Evolutionary conservation across 305 asterid genomes (phyloP).

Genomic region (Fraxinus platypoda): DNA sequence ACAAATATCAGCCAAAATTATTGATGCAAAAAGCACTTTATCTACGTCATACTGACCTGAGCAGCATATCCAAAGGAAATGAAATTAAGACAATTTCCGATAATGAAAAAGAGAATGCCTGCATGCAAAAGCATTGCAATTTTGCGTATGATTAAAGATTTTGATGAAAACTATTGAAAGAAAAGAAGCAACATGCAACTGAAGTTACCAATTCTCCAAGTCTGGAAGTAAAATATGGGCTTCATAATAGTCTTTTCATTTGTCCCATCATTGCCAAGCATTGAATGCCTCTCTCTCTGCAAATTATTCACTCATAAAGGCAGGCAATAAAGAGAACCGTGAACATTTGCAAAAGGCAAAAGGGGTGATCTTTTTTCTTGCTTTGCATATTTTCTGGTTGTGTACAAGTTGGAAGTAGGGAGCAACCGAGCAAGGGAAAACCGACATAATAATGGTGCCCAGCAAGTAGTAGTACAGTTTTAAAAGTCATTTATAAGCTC

Average conservation of each 20-base stretch:
- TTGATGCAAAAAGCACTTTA: conserved; percentile 18
- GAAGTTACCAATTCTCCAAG: conserved; percentile 87
- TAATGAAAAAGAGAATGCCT: conserved; percentile 77
- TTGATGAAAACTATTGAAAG: conserved; percentile 3
- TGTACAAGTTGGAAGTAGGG: neutral
- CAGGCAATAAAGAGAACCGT: conserved; percentile 19
- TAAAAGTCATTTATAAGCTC: conserved; percentile 13
- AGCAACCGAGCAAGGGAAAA: conserved; percentile 1
- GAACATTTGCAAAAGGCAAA: conserved; percentile 17
- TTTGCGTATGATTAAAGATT: neutral
- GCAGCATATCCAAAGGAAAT: conserved; percentile 97
- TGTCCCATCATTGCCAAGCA: conserved; percentile 52
- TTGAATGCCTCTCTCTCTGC: conserved; percentile 73
- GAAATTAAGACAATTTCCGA: conserved; percentile 93
- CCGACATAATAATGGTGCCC: conserved; percentile 7
- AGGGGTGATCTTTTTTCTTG: neutral
- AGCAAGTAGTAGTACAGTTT: conserved; percentile 5
- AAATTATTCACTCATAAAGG: conserved; percentile 26
- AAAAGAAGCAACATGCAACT: conserved; percentile 19
- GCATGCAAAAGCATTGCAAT: conserved; percentile 32
- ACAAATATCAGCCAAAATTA: conserved; percentile 12
- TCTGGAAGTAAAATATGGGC: conserved; percentile 82
- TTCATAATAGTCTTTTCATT: conserved; percentile 55
- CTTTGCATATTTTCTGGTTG: conserved; percentile 14
- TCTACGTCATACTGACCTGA: conserved; percentile 59